These are phyloP conservation scores for Emericellopsis atlantica DNA, from an alignment of 2,329 filamentous ascomycete species.

Conservation along the genomic window DNA sequence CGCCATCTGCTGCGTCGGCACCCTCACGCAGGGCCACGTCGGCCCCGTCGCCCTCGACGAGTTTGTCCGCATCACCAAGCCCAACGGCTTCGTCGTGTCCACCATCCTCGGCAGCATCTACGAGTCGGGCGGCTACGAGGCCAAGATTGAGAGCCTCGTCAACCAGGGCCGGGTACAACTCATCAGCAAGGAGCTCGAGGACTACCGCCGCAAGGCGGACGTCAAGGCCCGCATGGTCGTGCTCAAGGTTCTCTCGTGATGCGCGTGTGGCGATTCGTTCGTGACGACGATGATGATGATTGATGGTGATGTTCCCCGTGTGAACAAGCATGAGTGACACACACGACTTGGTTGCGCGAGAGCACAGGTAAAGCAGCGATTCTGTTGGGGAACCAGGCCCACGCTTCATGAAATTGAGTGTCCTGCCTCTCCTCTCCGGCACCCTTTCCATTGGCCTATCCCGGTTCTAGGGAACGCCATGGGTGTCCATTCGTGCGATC, in stretches of 20 bases:
- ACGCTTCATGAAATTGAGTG: no score
- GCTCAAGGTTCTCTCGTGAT: slow-evolving; percentile 9
- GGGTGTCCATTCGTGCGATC: no score
- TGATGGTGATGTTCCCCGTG: background rate
- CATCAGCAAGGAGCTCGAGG: slow-evolving; percentile 14
- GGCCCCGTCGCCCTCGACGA: slow-evolving; percentile 35
- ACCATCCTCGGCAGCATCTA: slow-evolving; percentile 38
- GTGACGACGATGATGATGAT: background rate
- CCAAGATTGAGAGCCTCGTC: slow-evolving; percentile 23
- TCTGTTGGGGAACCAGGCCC: no score
- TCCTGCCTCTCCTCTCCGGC: no score
- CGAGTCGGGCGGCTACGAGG: slow-evolving; percentile 31
- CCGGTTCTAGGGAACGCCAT: no score
- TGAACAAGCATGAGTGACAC: background rate
- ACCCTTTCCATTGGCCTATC: no score
- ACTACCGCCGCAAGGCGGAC: slow-evolving; percentile 16
- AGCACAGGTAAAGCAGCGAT: no score
- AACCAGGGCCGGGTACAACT: slow-evolving; percentile 14
- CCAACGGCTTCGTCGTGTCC: slow-evolving; percentile 32
- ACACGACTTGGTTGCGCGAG: no score
- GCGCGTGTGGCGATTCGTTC: background rate
- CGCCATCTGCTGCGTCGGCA: slow-evolving; percentile 38
- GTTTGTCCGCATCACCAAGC: slow-evolving; percentile 33
- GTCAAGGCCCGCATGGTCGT: slow-evolving; percentile 17
- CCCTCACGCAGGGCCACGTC: slow-evolving; percentile 41